These are phyloP conservation scores for Sporisorium iseilematis-ciliati DNA, from an alignment of 1,284 basidiomycete species.

Conservation along the genomic window DNA sequence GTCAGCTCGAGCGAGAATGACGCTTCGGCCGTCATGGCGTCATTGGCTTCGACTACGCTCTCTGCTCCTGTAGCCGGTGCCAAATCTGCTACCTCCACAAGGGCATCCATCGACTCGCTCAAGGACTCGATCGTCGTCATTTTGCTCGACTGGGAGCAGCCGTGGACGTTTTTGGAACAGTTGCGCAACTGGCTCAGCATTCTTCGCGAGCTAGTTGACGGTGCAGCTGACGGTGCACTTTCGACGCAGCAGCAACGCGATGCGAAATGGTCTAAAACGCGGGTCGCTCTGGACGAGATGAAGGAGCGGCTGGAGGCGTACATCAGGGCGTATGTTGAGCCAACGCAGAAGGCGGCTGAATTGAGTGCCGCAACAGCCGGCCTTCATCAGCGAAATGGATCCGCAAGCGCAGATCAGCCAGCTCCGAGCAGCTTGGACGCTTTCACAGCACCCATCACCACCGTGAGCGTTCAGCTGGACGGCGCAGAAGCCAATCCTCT, in stretches of 20 bases:
- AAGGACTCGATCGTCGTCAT: slow-evolving; percentile 86
- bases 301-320: slow-evolving; percentile 85
- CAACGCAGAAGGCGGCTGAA: slow-evolving; percentile 71
- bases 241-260: slow-evolving; percentile 76
- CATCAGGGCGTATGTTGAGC: slow-evolving; percentile 89
- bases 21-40: slow-evolving; percentile 24
- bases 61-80: slow-evolving; percentile 5
- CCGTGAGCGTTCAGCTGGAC: slow-evolving; percentile 71
- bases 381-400: neutral
- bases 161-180: slow-evolving; percentile 90
- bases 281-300: slow-evolving; percentile 73
- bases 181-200: slow-evolving; percentile 82
- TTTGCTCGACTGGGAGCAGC: slow-evolving; percentile 93
- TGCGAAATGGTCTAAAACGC: slow-evolving; percentile 75
- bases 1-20: slow-evolving; percentile 29
- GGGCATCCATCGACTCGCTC: slow-evolving; percentile 71
- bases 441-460: slow-evolving; percentile 73
- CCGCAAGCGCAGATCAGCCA: neutral
- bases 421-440: slow-evolving; percentile 5
- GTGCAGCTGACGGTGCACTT: slow-evolving; percentile 73
- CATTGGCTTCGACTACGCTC: slow-evolving; percentile 29
- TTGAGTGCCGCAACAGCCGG: neutral
- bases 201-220: slow-evolving; percentile 71
- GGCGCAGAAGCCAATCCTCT: slow-evolving; percentile 47
- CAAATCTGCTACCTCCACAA: slow-evolving; percentile 9